Conservation (phyloP, 257 asterid genomes). For the Parsonsia alboflavescens region DNA sequence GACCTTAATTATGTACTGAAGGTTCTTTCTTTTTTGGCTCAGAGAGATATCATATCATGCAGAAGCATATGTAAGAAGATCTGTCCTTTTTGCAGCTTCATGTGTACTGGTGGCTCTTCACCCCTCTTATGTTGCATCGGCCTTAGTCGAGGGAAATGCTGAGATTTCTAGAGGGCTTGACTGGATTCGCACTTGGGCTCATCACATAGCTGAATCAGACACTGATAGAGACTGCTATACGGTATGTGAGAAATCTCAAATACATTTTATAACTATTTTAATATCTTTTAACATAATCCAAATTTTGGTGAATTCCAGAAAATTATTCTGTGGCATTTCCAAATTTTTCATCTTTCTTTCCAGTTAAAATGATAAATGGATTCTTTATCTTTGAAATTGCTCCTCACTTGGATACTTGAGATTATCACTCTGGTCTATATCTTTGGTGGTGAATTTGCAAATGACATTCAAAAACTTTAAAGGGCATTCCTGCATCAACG, state of each 20-base stretch:
- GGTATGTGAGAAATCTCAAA: conserved; percentile 36
- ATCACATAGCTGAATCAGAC: conserved; percentile 75
- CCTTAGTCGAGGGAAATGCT: conserved; percentile 54
- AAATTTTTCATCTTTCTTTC: not conserved
- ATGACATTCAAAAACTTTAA: not conserved
- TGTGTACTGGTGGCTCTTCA: conserved; percentile 75
- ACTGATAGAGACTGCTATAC: conserved; percentile 80
- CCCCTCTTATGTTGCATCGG: conserved; percentile 81
- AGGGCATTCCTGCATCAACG: not conserved
- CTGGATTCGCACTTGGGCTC: conserved; percentile 85
- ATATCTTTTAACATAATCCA: not conserved
- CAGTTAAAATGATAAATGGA: not conserved
- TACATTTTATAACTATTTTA: not conserved
- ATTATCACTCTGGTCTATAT: not conserved
- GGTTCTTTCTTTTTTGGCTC: conserved; percentile 23
- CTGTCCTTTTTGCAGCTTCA: conserved; percentile 87
- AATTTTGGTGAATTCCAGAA: not conserved
- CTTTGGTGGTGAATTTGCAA: conserved; percentile 4
- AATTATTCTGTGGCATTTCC: not conserved
- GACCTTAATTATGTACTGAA: not conserved
- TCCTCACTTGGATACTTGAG: not conserved
- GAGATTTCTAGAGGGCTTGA: conserved; percentile 77
- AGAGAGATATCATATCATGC: conserved; percentile 74
- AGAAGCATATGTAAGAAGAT: conserved; percentile 87
- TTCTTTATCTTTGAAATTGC: not conserved